Conservation (phyloP, 2,329 filamentous ascomycete species). For the Talaromyces sp. region DNA sequence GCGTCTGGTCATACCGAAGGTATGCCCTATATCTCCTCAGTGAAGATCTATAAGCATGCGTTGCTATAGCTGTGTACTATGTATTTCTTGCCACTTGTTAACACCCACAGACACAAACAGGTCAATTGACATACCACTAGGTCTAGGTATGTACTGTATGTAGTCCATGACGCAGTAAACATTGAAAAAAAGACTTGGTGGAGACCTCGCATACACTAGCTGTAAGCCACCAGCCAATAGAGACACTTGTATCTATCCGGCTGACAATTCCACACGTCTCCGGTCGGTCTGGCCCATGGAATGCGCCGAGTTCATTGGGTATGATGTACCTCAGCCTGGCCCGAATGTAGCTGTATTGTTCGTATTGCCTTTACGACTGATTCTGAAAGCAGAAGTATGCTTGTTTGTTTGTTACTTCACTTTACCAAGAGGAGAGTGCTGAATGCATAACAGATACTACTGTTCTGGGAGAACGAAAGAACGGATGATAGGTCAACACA, state of each 20-base stretch:
- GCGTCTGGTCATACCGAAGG: not conserved
- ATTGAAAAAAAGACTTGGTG: not conserved
- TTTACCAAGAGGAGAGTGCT: not conserved
- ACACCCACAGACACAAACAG: not conserved
- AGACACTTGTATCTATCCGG: not conserved
- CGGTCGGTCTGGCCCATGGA: not conserved
- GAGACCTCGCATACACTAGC: not conserved
- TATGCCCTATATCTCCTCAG: too few species aligned
- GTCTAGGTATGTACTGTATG: too few species aligned
- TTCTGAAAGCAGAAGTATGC: not conserved
- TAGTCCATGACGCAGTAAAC: slow-evolving; percentile 9
- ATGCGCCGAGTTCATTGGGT: not conserved
- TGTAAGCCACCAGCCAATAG: not conserved
- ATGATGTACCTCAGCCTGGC: not conserved
- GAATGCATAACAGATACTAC: not conserved
- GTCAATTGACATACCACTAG: not conserved
- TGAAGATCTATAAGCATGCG: too few species aligned
- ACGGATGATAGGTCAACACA: not conserved
- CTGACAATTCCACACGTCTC: not conserved
- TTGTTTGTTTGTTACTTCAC: not conserved
- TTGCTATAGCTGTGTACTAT: too few species aligned
- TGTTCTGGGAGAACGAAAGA: too few species aligned
- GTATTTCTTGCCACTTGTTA: not conserved
- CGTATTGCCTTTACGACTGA: not conserved
- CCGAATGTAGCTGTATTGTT: not conserved